Base-by-base conservation (phyloP, 148 eudicot species). In the Diospyros kaki region DNA sequence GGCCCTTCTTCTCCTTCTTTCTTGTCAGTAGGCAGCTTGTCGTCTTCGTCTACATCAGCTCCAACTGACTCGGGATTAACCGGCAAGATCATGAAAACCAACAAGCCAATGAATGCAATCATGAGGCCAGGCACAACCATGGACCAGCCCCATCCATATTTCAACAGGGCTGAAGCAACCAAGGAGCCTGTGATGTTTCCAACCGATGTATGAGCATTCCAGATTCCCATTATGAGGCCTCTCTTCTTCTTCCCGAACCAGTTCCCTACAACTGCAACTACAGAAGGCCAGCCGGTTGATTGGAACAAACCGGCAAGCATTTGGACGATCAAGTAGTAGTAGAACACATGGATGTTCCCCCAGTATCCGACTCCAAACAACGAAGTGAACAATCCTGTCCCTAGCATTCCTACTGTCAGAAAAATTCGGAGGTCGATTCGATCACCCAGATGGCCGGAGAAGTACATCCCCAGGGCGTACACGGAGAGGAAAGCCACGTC, bases 141-240 rank as follows among this genome's bases (percentile, higher is more conserved):
- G 4, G 98, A 94, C 98, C 97, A 94, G 58, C 98, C 98, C 98
- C 98, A 94, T 15, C 98, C 98, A 60, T 85, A 94, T 66, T 86
- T 86, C 88, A 94, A 86, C 63, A 93, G 72, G 10, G 80, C 70
- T 1, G 98, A 92, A 53, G 98, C 98, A 50, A 90, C 74, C 69
- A 94, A 81, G 7, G 97, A 91, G 39, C 98, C 98, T 0, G 87
- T 79, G 17, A 94, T 91, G 73, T 91, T 94, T 45, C 97, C 98
- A 9, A 94, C 80, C 8, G 98, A 91, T 1, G 97, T 94, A 66
- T 94, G 97, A 65, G 95, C 93, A 51, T 90, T 94, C 97, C 97
- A 91, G 28, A 91, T 72, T 1, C 98, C 98, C 98, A 92, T 94
- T 66, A 92, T 89, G 66, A 92, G 88, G 58, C 98, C 98, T 65